phyloP scores from a whole-genome alignment of 495 filamentous ascomycete species.

The Sabuloglossum arenarium region DNA sequence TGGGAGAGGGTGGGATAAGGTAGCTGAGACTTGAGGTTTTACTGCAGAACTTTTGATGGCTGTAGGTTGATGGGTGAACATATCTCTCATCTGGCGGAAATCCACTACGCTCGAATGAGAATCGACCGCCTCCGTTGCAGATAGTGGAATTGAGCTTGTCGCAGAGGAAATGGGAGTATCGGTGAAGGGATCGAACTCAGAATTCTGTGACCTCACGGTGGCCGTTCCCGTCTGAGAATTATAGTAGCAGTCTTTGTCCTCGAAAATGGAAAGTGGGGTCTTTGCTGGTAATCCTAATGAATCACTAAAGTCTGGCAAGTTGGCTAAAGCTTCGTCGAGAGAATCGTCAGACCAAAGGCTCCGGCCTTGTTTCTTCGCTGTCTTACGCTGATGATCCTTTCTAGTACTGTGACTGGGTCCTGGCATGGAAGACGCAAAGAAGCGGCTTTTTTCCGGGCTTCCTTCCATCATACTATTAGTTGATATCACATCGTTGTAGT shows the following conservation, averaged over 20 bases:
- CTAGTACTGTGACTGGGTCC: conserved; percentile 28
- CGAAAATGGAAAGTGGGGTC: conserved; percentile 11
- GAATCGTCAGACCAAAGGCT: conserved; percentile 49
- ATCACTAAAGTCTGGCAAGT: conserved; percentile 23
- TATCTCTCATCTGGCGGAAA: background rate
- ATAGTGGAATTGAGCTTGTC: background rate
- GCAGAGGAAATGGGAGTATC: background rate
- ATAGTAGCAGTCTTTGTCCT: background rate
- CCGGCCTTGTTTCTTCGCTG: conserved; percentile 26
- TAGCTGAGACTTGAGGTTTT: background rate
- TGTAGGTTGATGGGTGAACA: background rate
- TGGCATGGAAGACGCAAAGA: conserved; percentile 23
- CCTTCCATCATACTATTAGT: background rate
- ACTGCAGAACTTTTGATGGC: background rate
- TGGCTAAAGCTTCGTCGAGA: conserved; percentile 37
- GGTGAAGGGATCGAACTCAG: background rate
- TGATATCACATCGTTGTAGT: conserved; percentile 4
- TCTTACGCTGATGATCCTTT: conserved; percentile 24
- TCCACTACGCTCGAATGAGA: background rate
- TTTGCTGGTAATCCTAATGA: conserved; percentile 13
- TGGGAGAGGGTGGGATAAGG: background rate
- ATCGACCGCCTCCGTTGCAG: background rate
- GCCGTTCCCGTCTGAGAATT: background rate
- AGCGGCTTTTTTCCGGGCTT: conserved; percentile 23
- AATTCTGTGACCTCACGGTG: background rate